Evolutionary conservation across 495 filamentous ascomycete genomes (phyloP), one percentile per base, ranked within the genome.

Genomic region (Astrothelium macrocarpum): DNA sequence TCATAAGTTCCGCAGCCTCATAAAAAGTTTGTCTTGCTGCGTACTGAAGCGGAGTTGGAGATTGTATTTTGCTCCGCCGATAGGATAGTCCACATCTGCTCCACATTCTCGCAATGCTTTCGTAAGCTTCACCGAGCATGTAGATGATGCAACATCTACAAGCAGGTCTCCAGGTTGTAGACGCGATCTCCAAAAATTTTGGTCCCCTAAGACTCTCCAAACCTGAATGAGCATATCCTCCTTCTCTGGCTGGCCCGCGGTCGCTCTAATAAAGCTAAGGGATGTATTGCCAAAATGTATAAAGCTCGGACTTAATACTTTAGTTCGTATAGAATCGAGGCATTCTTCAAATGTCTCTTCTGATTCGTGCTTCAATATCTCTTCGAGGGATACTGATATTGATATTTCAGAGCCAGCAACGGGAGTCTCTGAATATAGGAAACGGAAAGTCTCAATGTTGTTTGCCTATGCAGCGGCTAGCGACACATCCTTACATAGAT

Each of bases 1-100:
- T 69, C 32, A 65, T 66, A 16, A 71, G 49, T 60, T 69, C 58
- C 16, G 65, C 69, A 26, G 59, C 69, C 28, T 59, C 31, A 2
- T 2, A 32, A 9, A 64, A 28, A 12, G 29, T 67, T 34, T 45
- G 12, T 46, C 28, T 62, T 32, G 65, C 56, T 12, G 68, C 69
- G n/a, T 53, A 31, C 14, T 67, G 62, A 23, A 71, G 68, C 42
- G 61, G 49, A 28, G 49, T 56, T 7, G 16, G 4, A 29, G 3
- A 56, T 29, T 29, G 20, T 11, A 1, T 18, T 1, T 25, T n/a
- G 23, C 61, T 39, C 59, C 45, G 60, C 32, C 49, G 49, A 46
- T n/a, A n/a, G n/a, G n/a, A n/a, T n/a, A n/a, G n/a, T 68, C 56
- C 29, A 66, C 59, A 26, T 67, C 25, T 25, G 59, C 68, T 14